Conservation (phyloP, 169 alveolate genomes). For the Eimeria nieschulzi region DNA sequence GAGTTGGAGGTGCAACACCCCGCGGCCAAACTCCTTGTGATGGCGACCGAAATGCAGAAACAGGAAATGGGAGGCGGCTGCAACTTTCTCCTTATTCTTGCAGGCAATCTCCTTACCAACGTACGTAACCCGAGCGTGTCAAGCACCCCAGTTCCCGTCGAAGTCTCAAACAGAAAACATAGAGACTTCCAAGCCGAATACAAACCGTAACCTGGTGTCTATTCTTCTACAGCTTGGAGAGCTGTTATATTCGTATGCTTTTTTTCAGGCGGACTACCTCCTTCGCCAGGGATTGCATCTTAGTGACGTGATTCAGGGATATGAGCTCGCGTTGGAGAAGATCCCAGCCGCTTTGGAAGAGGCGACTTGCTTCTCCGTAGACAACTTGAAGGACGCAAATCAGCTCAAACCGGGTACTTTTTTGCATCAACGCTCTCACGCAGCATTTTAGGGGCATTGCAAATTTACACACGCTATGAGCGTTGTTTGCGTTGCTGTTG, state of each 20-base stretch:
- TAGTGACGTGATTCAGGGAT: conserved; percentile 96
- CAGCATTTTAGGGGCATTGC: conserved; percentile 55
- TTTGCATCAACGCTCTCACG: neutral
- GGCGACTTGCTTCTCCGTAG: conserved; percentile 75
- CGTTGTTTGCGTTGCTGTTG: neutral
- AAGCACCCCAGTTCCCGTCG: neutral
- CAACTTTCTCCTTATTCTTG: conserved; percentile 96
- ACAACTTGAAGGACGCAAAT: conserved; percentile 23
- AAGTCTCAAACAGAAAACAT: neutral
- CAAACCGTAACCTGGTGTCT: neutral
- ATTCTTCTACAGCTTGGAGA: neutral
- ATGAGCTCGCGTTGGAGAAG: conserved; percentile 95
- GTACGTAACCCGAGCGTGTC: conserved; percentile 85
- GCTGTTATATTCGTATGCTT: neutral
- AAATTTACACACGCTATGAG: neutral
- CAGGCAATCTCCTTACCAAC: conserved; percentile 96
- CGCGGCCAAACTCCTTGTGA: conserved; percentile 98
- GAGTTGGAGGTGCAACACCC: too few relatives aligned
- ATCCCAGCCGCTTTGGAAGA: conserved; percentile 87
- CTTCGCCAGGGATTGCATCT: conserved; percentile 95
- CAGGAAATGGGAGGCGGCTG: conserved; percentile 98
- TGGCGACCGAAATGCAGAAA: conserved; percentile 95
- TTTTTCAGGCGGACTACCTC: conserved; percentile 85
- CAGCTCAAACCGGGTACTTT: conserved; percentile 52
- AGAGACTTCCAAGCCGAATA: neutral